A percentile compares a stretch with the other conserved stretches of the same genome.
Evolutionary conservation across 768 basidiomycete species (phyloP).

Genomic region (Austroboletus eburneus): DNA sequence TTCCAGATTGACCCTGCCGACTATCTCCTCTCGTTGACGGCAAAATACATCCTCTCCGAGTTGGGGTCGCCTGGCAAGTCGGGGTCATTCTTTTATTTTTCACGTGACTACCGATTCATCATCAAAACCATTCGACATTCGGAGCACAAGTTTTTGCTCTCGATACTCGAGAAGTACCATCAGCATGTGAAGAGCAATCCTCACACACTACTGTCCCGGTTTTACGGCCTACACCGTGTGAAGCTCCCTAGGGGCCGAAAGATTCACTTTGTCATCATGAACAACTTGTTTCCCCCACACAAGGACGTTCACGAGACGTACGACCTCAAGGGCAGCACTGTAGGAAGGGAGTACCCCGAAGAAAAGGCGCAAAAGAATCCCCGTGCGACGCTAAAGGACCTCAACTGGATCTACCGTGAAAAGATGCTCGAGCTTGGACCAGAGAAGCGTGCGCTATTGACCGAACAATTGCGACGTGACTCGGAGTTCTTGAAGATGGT

Average conservation of each 20-base stretch:
- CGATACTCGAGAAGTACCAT: conserved; percentile 80
- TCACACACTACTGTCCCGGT: conserved; percentile 88
- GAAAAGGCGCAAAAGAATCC: conserved; percentile 75
- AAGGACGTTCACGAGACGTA: conserved; percentile 97
- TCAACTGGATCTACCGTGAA: conserved; percentile 89
- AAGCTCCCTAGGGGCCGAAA: conserved; percentile 91
- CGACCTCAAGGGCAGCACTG: conserved; percentile 92
- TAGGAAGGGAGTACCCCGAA: conserved; percentile 84
- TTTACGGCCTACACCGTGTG: conserved; percentile 96
- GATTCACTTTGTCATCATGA: conserved; percentile 99
- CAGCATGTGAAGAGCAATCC: conserved; percentile 85
- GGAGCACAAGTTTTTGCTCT: conserved; percentile 91
- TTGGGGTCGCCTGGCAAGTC: conserved; percentile 98
- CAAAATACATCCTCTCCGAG: conserved; percentile 97
- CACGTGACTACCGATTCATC: conserved; percentile 97
- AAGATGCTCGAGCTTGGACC: conserved; percentile 88
- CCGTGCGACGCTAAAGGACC: conserved; percentile 87
- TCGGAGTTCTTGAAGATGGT: conserved; percentile 78
- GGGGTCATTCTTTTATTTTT: conserved; percentile 99
- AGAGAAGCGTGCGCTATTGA: conserved; percentile 86
- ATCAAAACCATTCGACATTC: conserved; percentile 97
- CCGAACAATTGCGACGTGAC: conserved; percentile 88
- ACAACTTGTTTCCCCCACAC: conserved; percentile 97
- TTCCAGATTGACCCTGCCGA: conserved; percentile 97
- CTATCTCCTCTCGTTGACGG: conserved; percentile 93